Evolutionary conservation across 176 grass and related monocot genomes (phyloP).

Genomic region (Oryza longistaminata): DNA sequence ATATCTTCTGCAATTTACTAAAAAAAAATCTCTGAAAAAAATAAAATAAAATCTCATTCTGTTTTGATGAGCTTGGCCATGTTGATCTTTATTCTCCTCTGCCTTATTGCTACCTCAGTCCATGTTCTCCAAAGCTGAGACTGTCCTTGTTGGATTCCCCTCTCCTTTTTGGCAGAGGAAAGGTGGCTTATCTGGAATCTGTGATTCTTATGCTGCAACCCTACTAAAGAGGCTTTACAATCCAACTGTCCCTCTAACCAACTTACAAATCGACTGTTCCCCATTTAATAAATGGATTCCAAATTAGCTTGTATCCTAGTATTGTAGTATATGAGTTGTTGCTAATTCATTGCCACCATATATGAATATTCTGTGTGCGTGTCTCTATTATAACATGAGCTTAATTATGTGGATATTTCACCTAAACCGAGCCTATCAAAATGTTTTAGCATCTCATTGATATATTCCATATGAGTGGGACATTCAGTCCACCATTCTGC

Average conservation of each 20-base stretch:
- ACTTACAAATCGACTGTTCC: neutral
- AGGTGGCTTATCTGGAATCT: neutral
- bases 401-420: neutral
- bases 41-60: neutral
- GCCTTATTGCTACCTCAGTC: neutral
- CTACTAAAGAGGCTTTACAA: neutral
- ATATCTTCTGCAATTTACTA: neutral
- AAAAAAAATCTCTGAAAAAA: neutral
- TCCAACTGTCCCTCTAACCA: neutral
- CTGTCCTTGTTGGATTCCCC: constrained; percentile 24
- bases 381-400: neutral
- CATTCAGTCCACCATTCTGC: too few species aligned
- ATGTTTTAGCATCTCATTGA: neutral
- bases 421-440: neutral
- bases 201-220: constrained; percentile 19
- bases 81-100: constrained; percentile 11
- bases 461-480: neutral
- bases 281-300: neutral
- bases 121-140: neutral
- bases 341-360: neutral
- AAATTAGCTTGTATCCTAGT: neutral
- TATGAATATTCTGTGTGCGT: neutral
- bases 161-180: constrained; percentile 23
- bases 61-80: neutral
- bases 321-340: neutral